Conservation (phyloP, 1,139 yeast species). For the Wickerhamomyces sp. region DNA sequence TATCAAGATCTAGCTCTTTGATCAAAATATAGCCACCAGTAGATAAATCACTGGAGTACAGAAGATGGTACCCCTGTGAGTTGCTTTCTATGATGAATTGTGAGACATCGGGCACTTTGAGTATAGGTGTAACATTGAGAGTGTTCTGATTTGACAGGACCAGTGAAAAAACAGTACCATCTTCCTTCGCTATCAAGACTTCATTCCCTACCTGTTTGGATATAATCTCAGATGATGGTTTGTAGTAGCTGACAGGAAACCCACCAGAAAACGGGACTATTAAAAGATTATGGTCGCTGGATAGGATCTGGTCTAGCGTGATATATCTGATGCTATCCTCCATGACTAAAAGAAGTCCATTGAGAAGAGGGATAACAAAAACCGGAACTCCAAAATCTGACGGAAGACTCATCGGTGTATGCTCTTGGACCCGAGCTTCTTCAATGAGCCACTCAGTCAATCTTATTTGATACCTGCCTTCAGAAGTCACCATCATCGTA, state of each 20-base stretch:
- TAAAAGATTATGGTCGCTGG: slow-evolving; percentile 39
- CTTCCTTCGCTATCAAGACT: slow-evolving; percentile 37
- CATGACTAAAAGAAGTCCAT: slow-evolving; percentile 34
- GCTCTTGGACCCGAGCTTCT: slow-evolving; percentile 24
- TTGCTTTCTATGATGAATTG: slow-evolving; percentile 16
- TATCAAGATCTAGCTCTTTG: slow-evolving; percentile 6
- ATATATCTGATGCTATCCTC: slow-evolving; percentile 20
- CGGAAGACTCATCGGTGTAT: slow-evolving; percentile 34
- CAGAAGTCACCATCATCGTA: slow-evolving; percentile 32
- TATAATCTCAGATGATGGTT: slow-evolving; percentile 25
- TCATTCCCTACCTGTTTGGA: slow-evolving; percentile 27
- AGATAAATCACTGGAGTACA: slow-evolving; percentile 15
- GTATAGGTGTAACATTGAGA: slow-evolving; percentile 11
- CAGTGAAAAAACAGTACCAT: slow-evolving; percentile 37
- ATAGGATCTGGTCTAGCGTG: slow-evolving; percentile 28
- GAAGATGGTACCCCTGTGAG: slow-evolving; percentile 11
- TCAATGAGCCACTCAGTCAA: slow-evolving; percentile 39
- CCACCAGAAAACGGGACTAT: slow-evolving; percentile 15
- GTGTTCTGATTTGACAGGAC: slow-evolving; percentile 12
- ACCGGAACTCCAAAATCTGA: slow-evolving; percentile 38
- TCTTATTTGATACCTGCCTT: slow-evolving; percentile 34
- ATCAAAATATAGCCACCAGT: slow-evolving; percentile 13
- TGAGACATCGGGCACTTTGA: slow-evolving; percentile 14
- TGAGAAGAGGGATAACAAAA: slow-evolving; percentile 34
- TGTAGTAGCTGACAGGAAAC: slow-evolving; percentile 38